Conservation (phyloP, 768 basidiomycete species). For the Russula olivacea region DNA sequence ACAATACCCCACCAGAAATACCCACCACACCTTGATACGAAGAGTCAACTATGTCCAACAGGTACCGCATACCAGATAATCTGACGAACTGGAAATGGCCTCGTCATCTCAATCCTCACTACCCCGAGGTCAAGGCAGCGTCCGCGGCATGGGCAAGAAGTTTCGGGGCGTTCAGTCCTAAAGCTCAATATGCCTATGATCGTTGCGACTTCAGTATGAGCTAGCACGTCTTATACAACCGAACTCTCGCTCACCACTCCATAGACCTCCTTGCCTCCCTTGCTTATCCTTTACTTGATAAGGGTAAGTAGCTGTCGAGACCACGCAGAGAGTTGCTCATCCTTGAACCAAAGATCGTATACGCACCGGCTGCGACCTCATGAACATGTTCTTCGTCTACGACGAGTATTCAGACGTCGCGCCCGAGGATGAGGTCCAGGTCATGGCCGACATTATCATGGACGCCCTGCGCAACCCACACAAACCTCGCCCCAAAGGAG, state of each 20-base stretch:
- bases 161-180: slow-evolving; percentile 26
- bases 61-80: slow-evolving; percentile 20
- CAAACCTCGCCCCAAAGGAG: slow-evolving; percentile 23
- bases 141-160: slow-evolving; percentile 26
- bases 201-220: slow-evolving; percentile 28
- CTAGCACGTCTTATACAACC: not conserved
- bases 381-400: slow-evolving; percentile 29
- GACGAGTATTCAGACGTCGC: slow-evolving; percentile 28
- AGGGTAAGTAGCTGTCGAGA: slow-evolving; percentile 12
- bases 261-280: slow-evolving; percentile 27
- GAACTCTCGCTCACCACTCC: not conserved
- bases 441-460: slow-evolving; percentile 26
- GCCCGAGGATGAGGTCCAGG: slow-evolving; percentile 22
- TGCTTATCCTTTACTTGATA: slow-evolving; percentile 26
- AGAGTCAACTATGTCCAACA: slow-evolving; percentile 12
- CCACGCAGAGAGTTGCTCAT: not conserved
- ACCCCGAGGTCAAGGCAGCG: slow-evolving; percentile 25
- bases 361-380: slow-evolving; percentile 28
- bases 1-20: not conserved
- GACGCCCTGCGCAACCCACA: slow-evolving; percentile 27
- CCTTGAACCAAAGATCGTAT: slow-evolving; percentile 11
- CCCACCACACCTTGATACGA: not conserved
- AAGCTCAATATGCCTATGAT: slow-evolving; percentile 27
- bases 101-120: slow-evolving; percentile 27
- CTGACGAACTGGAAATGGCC: slow-evolving; percentile 28